phyloP scores from a whole-genome alignment of 768 basidiomycete species.

The Calocera cornea region DNA sequence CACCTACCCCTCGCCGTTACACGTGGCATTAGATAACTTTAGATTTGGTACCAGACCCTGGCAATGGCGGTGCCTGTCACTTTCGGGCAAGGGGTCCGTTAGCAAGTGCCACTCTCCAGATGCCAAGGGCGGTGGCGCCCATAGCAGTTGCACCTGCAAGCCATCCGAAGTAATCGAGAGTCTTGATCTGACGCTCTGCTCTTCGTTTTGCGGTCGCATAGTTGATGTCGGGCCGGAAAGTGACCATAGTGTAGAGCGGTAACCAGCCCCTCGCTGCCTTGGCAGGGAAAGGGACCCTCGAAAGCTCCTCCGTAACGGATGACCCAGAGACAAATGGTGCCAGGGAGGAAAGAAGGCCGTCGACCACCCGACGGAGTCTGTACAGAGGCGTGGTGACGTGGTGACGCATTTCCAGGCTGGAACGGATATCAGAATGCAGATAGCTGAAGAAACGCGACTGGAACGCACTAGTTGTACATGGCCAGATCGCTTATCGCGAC shows the following conservation, averaged over 20 bases:
- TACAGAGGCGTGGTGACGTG: slow-evolving; percentile 72
- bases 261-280: slow-evolving; percentile 60
- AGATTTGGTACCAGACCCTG: not conserved
- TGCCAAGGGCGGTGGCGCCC: slow-evolving; percentile 34
- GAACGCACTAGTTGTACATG: slow-evolving; percentile 88
- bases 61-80: slow-evolving; percentile 3
- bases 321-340: slow-evolving; percentile 32
- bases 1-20: not conserved
- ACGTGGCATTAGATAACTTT: slow-evolving; percentile 1
- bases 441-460: slow-evolving; percentile 9
- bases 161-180: slow-evolving; percentile 42
- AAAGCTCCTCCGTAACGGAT: slow-evolving; percentile 26
- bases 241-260: slow-evolving; percentile 93
- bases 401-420: slow-evolving; percentile 87
- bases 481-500: slow-evolving; percentile 84
- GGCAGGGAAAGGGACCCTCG: slow-evolving; percentile 45
- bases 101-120: slow-evolving; percentile 28
- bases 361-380: slow-evolving; percentile 63
- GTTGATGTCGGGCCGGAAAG: slow-evolving; percentile 89
- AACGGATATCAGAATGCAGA: slow-evolving; percentile 12
- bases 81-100: not conserved
- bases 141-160: slow-evolving; percentile 16
- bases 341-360: slow-evolving; percentile 39
- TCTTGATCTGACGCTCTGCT: slow-evolving; percentile 51
- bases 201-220: slow-evolving; percentile 68